Conservation (phyloP, 768 basidiomycete species). For the Macrolepiota dolichaula region DNA sequence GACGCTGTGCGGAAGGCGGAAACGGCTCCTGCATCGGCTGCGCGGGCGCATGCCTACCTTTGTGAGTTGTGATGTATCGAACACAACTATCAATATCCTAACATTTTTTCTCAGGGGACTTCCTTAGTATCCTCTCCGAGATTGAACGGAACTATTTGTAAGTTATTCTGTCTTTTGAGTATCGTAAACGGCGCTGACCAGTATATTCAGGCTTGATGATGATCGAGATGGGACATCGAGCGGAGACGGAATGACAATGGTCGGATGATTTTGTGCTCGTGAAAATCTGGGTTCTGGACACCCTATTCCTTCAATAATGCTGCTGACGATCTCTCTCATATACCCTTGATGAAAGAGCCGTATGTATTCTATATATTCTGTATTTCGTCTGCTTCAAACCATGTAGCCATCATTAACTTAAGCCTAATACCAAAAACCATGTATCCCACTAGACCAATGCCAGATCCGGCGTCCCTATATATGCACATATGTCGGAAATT, state of each 20-base stretch:
- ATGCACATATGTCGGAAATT: not conserved
- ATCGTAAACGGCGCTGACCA: constrained; percentile 2
- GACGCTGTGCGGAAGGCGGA: constrained; percentile 82
- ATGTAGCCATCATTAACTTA: constrained; percentile 9
- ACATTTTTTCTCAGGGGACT: constrained; percentile 64
- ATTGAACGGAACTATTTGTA: constrained; percentile 89
- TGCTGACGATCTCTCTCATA: constrained; percentile 6
- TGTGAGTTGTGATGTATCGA: constrained; percentile 44
- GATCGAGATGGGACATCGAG: constrained; percentile 62
- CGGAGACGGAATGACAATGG: constrained; percentile 48
- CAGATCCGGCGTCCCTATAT: no score
- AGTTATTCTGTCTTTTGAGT: constrained; percentile 3
- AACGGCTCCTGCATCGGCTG: constrained; percentile 74
- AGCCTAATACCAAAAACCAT: not conserved
- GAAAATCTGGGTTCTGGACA: not conserved
- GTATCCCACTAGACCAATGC: not conserved
- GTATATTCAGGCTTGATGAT: constrained; percentile 54
- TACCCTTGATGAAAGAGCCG: constrained; percentile 7
- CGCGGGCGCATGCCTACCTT: constrained; percentile 83
- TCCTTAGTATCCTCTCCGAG: constrained; percentile 85
- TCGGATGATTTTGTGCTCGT: constrained; percentile 17
- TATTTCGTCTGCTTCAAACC: not conserved
- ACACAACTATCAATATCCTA: constrained; percentile 10
- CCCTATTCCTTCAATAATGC: not conserved
- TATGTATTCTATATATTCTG: constrained; percentile 13